Evolutionary conservation across 192 early-diverging fungal genomes (phyloP).

Genomic region (Coemansia guatemalensis): DNA sequence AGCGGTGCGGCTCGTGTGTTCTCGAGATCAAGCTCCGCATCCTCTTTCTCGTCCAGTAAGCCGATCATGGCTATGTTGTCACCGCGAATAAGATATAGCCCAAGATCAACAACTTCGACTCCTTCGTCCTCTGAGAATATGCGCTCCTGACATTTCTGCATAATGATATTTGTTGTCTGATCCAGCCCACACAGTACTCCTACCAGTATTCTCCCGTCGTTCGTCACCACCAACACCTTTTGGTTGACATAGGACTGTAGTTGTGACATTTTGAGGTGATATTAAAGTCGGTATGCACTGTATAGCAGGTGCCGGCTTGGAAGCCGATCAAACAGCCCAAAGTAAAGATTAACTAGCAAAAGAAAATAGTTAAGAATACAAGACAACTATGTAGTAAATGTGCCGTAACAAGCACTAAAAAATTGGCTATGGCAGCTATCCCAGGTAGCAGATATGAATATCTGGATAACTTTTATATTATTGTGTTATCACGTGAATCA

Average conservation of each 20-base stretch:
- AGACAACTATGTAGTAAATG: too few relatives aligned
- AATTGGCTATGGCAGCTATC: too few relatives aligned
- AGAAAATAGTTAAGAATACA: too few relatives aligned
- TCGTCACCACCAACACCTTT: constrained; percentile 43
- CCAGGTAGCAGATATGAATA: too few relatives aligned
- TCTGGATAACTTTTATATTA: neutral
- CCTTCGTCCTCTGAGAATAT: constrained; percentile 56
- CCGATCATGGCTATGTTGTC: constrained; percentile 55
- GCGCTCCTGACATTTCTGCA: constrained; percentile 54
- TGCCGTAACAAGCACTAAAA: too few relatives aligned
- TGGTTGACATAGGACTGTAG: constrained; percentile 42
- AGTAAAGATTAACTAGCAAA: too few relatives aligned
- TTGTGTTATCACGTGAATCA: constrained; percentile 3
- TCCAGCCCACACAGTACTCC: constrained; percentile 56
- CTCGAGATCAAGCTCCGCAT: constrained; percentile 36
- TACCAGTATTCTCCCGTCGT: constrained; percentile 47
- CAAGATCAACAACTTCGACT: constrained; percentile 53
- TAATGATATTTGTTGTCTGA: constrained; percentile 56
- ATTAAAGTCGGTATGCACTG: neutral
- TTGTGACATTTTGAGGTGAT: constrained; percentile 32
- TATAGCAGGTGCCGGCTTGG: neutral
- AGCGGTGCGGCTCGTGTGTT: constrained; percentile 23
- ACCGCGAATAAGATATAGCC: constrained; percentile 56
- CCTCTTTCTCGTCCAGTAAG: constrained; percentile 41
- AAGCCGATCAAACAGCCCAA: too few relatives aligned